phyloP scores from a whole-genome alignment of 1,139 yeast genomes.

The Blastobotrys proliferans region DNA sequence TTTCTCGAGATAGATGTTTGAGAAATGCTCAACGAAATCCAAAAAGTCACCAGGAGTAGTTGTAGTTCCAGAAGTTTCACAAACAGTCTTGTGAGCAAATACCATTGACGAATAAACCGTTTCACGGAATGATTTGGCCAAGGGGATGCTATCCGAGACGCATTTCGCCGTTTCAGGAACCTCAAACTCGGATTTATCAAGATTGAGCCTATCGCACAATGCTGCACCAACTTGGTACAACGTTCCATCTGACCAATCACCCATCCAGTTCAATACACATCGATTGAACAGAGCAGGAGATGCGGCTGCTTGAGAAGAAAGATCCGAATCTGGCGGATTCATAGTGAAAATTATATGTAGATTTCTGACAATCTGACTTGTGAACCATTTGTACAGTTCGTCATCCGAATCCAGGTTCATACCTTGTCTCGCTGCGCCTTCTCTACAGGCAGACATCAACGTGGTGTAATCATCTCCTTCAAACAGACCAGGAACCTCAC shows the following conservation, averaged over 20 bases:
- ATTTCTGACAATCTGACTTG: slow-evolving; percentile 60
- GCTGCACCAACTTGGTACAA: slow-evolving; percentile 49
- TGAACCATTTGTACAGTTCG: slow-evolving; percentile 75
- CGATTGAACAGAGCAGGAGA: slow-evolving; percentile 92
- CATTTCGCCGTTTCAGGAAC: slow-evolving; percentile 21
- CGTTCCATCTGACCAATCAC: slow-evolving; percentile 64
- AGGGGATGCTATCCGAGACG: slow-evolving; percentile 20
- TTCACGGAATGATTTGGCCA: slow-evolving; percentile 40
- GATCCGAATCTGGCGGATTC: slow-evolving; percentile 47
- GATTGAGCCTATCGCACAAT: slow-evolving; percentile 45
- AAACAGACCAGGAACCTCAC: slow-evolving; percentile 88
- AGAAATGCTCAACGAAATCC: slow-evolving; percentile 49
- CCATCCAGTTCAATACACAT: slow-evolving; percentile 89
- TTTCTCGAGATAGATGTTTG: slow-evolving; percentile 41
- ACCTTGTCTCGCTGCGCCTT: slow-evolving; percentile 59
- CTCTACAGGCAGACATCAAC: slow-evolving; percentile 55
- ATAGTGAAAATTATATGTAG: slow-evolving; percentile 82
- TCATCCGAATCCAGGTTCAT: slow-evolving; percentile 62
- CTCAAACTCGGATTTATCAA: slow-evolving; percentile 45
- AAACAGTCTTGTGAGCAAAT: slow-evolving; percentile 40
- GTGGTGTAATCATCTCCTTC: slow-evolving; percentile 64
- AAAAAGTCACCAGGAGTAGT: slow-evolving; percentile 58
- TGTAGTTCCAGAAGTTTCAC: slow-evolving; percentile 14
- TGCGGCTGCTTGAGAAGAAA: slow-evolving; percentile 48
- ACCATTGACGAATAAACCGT: slow-evolving; percentile 48